phyloP scores from a whole-genome alignment of 2,329 filamentous ascomycete genomes.

The Botryotinia globosa region DNA sequence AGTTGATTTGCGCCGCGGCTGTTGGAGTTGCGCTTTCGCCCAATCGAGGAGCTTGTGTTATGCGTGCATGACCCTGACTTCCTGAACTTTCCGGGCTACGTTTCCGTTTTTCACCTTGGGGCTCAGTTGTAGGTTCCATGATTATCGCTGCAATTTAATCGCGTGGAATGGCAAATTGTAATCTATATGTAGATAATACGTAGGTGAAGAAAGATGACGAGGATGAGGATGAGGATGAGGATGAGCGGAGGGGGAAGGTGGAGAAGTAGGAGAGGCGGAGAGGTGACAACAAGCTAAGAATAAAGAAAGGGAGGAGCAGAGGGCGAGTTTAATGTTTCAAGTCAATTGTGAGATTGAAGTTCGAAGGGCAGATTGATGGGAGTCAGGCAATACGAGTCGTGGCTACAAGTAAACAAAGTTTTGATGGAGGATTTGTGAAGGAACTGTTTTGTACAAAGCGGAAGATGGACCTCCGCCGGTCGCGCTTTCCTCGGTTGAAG shows the following conservation, averaged over 20 bases:
- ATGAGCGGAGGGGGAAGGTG: constrained; percentile 4
- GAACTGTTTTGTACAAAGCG: constrained; percentile 1
- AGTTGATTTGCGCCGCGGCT: constrained; percentile 49
- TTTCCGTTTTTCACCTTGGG: constrained; percentile 31
- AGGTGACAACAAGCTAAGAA: not conserved
- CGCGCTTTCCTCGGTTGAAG: constrained; percentile 2
- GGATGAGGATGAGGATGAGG: constrained; percentile 10
- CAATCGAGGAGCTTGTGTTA: constrained; percentile 23
- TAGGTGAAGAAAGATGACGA: not conserved
- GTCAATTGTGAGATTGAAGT: not conserved
- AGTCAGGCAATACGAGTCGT: not conserved
- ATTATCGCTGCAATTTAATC: not conserved
- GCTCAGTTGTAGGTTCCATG: not conserved
- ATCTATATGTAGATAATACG: not conserved
- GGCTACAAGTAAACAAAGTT: not conserved
- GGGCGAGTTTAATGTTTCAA: not conserved
- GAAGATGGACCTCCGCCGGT: not conserved
- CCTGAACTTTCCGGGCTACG: constrained; percentile 29
- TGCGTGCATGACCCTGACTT: constrained; percentile 35
- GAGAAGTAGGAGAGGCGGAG: constrained; percentile 14
- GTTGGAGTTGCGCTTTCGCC: constrained; percentile 12
- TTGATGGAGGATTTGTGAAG: not conserved
- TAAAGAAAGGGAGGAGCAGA: not conserved
- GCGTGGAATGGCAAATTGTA: not conserved
- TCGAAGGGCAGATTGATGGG: not conserved